Evolutionary conservation across 2,329 filamentous ascomycete species (phyloP).

Genomic region (Nigrograna mackinnonii): DNA sequence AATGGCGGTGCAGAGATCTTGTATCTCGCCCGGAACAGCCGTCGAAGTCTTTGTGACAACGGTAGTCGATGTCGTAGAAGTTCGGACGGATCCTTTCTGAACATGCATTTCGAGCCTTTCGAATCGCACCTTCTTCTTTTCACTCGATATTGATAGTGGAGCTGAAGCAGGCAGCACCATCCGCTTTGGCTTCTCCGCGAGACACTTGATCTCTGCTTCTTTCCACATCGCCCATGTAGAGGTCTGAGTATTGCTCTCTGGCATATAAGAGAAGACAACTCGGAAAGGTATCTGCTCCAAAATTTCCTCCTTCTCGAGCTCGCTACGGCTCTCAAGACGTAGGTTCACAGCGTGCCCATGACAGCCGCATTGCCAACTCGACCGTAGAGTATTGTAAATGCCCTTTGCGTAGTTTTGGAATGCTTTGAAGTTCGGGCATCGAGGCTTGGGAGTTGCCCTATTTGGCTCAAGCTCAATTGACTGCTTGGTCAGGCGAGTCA

Average conservation of each 20-base stretch:
- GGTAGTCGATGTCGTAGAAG: conserved; percentile 2
- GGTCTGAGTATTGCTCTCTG: background rate
- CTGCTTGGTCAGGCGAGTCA: conserved; percentile 26
- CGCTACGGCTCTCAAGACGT: conserved; percentile 15
- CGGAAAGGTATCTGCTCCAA: conserved; percentile 14
- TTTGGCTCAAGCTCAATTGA: conserved; percentile 19
- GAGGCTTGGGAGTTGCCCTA: conserved; percentile 7
- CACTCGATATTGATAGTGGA: too few species aligned
- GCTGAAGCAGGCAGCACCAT: too few species aligned
- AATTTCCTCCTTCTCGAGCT: conserved; percentile 8
- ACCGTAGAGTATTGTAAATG: conserved; percentile 19
- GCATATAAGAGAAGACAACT: conserved; percentile 16
- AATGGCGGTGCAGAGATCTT: conserved; percentile 19
- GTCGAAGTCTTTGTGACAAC: background rate
- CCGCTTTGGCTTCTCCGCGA: conserved; percentile 8
- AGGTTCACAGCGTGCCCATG: conserved; percentile 24
- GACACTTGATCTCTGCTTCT: conserved; percentile 18
- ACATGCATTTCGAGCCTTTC: too few species aligned
- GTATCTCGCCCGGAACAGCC: conserved; percentile 8
- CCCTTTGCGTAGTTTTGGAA: conserved; percentile 16
- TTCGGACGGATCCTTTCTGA: conserved; percentile 1
- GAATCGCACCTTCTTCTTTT: too few species aligned
- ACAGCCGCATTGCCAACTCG: conserved; percentile 19
- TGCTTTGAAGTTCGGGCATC: conserved; percentile 23
- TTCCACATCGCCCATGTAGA: conserved; percentile 7